Percentiles rank a stretch among this genome's conserved stretches.
Conservation (phyloP, 352 stramenopile species). For the Phytophthora podocarpi region DNA sequence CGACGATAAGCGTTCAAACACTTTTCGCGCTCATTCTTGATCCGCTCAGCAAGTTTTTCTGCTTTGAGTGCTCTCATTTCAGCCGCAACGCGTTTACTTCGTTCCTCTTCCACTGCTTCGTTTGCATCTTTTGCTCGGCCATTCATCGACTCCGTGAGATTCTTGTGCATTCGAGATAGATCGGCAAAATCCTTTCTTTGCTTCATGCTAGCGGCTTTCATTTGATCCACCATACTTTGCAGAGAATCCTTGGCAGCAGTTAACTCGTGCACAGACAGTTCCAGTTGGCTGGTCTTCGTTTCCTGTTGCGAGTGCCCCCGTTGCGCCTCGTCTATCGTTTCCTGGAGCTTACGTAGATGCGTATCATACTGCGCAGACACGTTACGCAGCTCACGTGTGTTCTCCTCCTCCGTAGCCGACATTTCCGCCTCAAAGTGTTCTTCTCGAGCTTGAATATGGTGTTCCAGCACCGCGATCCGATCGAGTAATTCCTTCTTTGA, state of each 20-base stretch:
- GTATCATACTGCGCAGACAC: constrained; percentile 38
- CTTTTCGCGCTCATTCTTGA: constrained; percentile 33
- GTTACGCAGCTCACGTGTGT: constrained; percentile 24
- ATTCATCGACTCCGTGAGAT: constrained; percentile 54
- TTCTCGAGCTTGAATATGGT: constrained; percentile 31
- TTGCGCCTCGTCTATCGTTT: constrained; percentile 25
- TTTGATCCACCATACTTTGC: constrained; percentile 29
- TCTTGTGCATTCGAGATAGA: constrained; percentile 72
- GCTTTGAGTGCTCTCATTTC: constrained; percentile 35
- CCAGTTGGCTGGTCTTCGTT: constrained; percentile 19
- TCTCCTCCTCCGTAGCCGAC: constrained; percentile 24
- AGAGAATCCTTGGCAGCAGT: constrained; percentile 35
- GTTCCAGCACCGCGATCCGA: constrained; percentile 34
- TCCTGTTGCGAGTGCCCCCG: constrained; percentile 5
- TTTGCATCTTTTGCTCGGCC: constrained; percentile 28
- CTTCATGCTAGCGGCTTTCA: constrained; percentile 43
- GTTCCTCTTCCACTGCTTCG: constrained; percentile 41
- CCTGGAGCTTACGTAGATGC: constrained; percentile 32
- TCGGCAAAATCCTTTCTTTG: constrained; percentile 70
- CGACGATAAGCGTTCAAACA: constrained; percentile 34
- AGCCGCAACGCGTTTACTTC: constrained; percentile 19
- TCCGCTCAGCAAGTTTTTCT: constrained; percentile 30
- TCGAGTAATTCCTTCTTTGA: constrained; percentile 39
- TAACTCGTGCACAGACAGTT: constrained; percentile 20
- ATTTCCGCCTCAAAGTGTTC: constrained; percentile 35